phyloP scores from a whole-genome alignment of 306 rosid genomes.

The Medicago arabica region DNA sequence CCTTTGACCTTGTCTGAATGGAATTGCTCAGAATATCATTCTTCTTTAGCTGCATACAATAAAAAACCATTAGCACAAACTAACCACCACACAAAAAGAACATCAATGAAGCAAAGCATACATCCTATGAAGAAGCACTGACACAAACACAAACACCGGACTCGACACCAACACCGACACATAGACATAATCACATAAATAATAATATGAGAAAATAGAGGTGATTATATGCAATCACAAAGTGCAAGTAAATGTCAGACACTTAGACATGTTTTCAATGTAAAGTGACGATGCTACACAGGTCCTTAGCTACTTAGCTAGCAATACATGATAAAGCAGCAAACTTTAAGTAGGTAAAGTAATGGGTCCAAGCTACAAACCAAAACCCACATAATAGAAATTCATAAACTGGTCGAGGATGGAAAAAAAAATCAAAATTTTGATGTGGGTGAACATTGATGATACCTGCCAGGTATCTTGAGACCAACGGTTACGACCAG shows the following conservation, averaged over 20 bases:
- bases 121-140: neutral
- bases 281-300: neutral
- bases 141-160: neutral
- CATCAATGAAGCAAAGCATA: neutral
- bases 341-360: conserved; percentile 17
- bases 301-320: neutral
- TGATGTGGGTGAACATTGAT: conserved; percentile 6
- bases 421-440: conserved; percentile 17
- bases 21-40: conserved; percentile 69
- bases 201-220: neutral
- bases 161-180: neutral
- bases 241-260: neutral
- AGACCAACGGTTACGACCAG: conserved; percentile 72
- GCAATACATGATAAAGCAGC: conserved; percentile 11
- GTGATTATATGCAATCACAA: neutral
- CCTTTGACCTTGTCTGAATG: conserved; percentile 79
- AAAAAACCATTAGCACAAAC: conserved; percentile 17
- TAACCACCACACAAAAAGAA: conserved; percentile 34
- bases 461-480: conserved; percentile 78
- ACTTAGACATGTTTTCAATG: neutral
- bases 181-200: neutral
- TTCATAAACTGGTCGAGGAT: neutral
- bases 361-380: conserved; percentile 14
- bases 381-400: conserved; percentile 18
- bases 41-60: conserved; percentile 63